Percentiles rank a stretch among this genome's conserved stretches.
These are phyloP conservation scores for Flaveria sonorensis DNA, from an alignment of 129 eudicot genomes.

Conservation along the genomic window DNA sequence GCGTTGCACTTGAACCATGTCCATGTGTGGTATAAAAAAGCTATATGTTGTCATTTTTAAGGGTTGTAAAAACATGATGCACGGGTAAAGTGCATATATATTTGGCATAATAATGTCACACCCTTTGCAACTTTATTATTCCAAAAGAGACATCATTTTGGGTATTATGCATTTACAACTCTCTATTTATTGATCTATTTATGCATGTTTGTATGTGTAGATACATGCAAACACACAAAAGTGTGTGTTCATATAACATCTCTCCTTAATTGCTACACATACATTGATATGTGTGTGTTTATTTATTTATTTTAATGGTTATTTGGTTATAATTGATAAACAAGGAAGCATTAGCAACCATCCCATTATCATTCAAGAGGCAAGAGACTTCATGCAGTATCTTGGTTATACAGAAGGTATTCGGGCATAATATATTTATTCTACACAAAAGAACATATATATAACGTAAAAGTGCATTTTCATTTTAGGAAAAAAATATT, in stretches of 20 bases:
- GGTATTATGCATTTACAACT: no score
- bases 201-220: not conserved
- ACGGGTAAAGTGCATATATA: no score
- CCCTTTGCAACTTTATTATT: no score
- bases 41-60: no score
- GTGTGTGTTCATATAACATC: not conserved
- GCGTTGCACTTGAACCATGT: no score
- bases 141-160: no score
- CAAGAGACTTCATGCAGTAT: constrained; percentile 39
- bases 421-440: constrained; percentile 6
- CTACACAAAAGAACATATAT: not conserved
- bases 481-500: no score
- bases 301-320: not conserved
- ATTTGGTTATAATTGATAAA: constrained; percentile 25
- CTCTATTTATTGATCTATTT: not conserved
- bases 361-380: constrained; percentile 45
- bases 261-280: not conserved
- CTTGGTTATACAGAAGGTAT: constrained; percentile 36
- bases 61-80: no score
- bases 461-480: no score
- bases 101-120: no score
- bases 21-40: no score
- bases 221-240: not conserved
- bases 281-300: not conserved
- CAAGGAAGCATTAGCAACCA: constrained; percentile 46